Evolutionary conservation across 1,139 yeast species (phyloP), one percentile per base, ranked within the genome.

Genomic region (Yamadazyma trypodendri): DNA sequence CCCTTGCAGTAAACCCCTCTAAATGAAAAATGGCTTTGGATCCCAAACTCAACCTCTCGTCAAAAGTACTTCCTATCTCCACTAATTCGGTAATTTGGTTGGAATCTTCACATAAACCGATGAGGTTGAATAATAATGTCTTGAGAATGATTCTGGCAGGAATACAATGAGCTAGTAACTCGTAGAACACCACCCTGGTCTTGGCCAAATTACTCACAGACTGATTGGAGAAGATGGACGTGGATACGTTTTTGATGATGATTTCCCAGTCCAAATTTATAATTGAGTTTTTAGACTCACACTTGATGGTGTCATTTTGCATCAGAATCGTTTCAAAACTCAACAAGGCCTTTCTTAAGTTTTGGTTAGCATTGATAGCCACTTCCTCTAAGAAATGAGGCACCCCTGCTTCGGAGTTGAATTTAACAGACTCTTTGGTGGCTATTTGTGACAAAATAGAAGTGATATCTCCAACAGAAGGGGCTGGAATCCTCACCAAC

Each of bases 1-100:
- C 79, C 55, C 78, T 84, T 1, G 97, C 97, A 13, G 86, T 78
- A 58, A 88, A 92, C 1, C 97, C 98, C 63, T 92, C 99, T 42
- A 92, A 66, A 60, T 92, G 99, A 61, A 88, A 92, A 12, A 92
- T 92, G 31, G 92, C 85, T 59, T 92, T 92, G 46, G 77, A 77
- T 1, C 98, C 98, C 43, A 86, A 68, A 45, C 92, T 78, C 43
- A 92, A 69, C 41, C 99, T 76, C 55, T 92, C 97, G 55, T 92
- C 97, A 58, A 84, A 92, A 4, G 71, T 56, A 2, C 96, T 77
- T 2, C 88, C 90, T 21, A 80, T 65, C 11, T 76, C 76, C n/a
- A 87, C 78, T 35, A 92, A 68, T 12, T 68, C 72, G 8, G 71
- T 58, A 27, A 79, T 73, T 2, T 73, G 63, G 1, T 52, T 27